phyloP scores from a whole-genome alignment of 2,329 filamentous ascomycete species.

The Alternaria triticina region DNA sequence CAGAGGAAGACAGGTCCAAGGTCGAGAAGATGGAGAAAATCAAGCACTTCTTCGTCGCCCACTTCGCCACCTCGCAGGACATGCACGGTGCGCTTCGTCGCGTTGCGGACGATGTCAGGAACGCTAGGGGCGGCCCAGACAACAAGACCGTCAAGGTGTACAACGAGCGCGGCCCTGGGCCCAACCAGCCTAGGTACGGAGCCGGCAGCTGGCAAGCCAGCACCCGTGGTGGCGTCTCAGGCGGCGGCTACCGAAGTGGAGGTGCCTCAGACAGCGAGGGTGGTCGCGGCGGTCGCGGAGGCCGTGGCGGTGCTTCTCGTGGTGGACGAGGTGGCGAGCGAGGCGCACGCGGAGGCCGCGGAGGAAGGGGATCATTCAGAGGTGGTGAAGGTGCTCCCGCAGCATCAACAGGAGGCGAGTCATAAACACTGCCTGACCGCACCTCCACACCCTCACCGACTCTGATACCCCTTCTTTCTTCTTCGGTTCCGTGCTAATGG shows the following conservation, averaged over 20 bases:
- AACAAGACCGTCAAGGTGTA: slow-evolving; percentile 86
- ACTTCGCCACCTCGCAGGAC: slow-evolving; percentile 80
- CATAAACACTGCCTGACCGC: slow-evolving; percentile 30
- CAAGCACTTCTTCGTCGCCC: slow-evolving; percentile 81
- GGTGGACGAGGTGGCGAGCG: slow-evolving; percentile 59
- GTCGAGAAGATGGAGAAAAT: slow-evolving; percentile 73
- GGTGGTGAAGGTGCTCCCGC: slow-evolving; percentile 45
- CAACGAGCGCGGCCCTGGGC: slow-evolving; percentile 64
- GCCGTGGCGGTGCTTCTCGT: slow-evolving; percentile 55
- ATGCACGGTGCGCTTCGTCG: slow-evolving; percentile 79
- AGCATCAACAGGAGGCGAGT: slow-evolving; percentile 47
- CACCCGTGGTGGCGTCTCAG: slow-evolving; percentile 65
- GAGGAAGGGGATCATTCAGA: slow-evolving; percentile 39
- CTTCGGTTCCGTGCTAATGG: slow-evolving; percentile 22
- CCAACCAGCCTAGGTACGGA: slow-evolving; percentile 54
- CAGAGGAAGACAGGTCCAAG: slow-evolving; percentile 81
- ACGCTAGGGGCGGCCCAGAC: slow-evolving; percentile 73
- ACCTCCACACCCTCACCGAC: slow-evolving; percentile 22
- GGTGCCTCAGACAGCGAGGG: slow-evolving; percentile 78
- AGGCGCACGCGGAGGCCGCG: slow-evolving; percentile 51
- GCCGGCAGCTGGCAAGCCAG: slow-evolving; percentile 68
- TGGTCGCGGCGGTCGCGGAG: slow-evolving; percentile 64
- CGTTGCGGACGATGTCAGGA: slow-evolving; percentile 78
- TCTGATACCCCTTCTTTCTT: slow-evolving; percentile 43
- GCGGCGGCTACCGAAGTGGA: slow-evolving; percentile 82